Base-by-base conservation (phyloP, 176 grass and related monocot genomes). In the Cenchrus purpureus region DNA sequence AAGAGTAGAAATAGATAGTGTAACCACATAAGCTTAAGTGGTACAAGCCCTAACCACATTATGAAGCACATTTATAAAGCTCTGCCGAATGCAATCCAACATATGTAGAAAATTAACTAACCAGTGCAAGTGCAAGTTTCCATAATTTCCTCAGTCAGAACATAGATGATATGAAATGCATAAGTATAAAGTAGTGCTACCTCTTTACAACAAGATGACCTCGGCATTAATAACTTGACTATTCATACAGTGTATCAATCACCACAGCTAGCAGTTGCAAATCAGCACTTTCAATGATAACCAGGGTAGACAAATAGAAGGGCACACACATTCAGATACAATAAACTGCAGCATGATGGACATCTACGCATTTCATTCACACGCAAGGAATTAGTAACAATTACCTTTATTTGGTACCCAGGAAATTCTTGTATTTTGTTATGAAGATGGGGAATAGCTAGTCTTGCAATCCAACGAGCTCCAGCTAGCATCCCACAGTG, bases 331-430 rank as follows among this genome's bases (percentile, higher is more conserved):
- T 54, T 51, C 28, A 53, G 15, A 19, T n/a, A 54, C 2, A n/a
- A 16, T 9, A 28, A 61, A 48, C 16, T 28, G 45, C 12, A 51
- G 14, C n/a, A 20, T 79, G 40, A 65, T 65, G 25, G 13, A 20
- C 77, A 51, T 48, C 0, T 46, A 15, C n/a, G 20, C 25, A 3
- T 48, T 82, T 28, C 46, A 82, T 65, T 20, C 65, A 83, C 37
- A 25, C 28, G 46, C 15, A 48, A 6, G 25, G n/a, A 61, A 70
- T 46, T 48, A 13, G 5, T 45, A 19, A 43, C 31, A 87, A 56
- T 56, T 93, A 97, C 95, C 90, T 94, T 94, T 79, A 97, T 86
- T 83, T 94, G 87, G 80, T 89, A 94, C 16, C 91, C 85, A 66
- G 95, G 84, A 78, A 86, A 89, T 74, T 97, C 79, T 70, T 72